Conservation (phyloP, 2,329 filamentous ascomycete genomes). For the Fusarium lyarnte region DNA sequence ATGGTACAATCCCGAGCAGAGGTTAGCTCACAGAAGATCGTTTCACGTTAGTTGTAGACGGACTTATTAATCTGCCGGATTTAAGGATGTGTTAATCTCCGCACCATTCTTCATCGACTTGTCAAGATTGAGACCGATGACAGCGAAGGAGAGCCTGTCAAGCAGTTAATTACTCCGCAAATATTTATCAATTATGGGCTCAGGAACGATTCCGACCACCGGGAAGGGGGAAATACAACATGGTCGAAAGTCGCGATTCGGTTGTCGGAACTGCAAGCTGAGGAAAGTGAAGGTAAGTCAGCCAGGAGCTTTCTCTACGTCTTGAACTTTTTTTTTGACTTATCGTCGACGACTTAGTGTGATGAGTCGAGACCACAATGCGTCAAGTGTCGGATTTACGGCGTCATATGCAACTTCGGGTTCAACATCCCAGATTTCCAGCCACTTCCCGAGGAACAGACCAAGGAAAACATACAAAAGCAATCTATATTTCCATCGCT, state of each 20-base stretch:
- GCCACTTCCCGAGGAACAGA: background rate
- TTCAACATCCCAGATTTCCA: background rate
- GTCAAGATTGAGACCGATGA: rapidly evolving
- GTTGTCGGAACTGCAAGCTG: background rate
- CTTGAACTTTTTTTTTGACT: rapidly evolving
- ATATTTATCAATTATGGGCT: background rate
- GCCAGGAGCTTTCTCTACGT: rapidly evolving
- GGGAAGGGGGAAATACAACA: rapidly evolving
- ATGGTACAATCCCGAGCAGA: background rate
- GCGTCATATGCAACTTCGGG: background rate
- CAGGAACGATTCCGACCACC: rapidly evolving
- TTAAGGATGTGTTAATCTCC: background rate
- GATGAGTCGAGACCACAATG: background rate
- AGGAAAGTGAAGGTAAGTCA: background rate
- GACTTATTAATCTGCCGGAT: background rate
- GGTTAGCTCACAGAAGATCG: background rate
- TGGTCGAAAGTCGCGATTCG: background rate
- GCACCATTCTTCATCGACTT: rapidly evolving
- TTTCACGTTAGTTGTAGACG: background rate
- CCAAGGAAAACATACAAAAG: rapidly evolving
- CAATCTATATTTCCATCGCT: background rate
- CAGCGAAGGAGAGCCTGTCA: background rate
- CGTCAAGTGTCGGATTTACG: background rate
- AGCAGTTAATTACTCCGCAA: too few species aligned
- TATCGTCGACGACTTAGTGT: background rate